Evolutionary conservation across 768 basidiomycete species (phyloP).

Genomic region (Kwoniella sp.): DNA sequence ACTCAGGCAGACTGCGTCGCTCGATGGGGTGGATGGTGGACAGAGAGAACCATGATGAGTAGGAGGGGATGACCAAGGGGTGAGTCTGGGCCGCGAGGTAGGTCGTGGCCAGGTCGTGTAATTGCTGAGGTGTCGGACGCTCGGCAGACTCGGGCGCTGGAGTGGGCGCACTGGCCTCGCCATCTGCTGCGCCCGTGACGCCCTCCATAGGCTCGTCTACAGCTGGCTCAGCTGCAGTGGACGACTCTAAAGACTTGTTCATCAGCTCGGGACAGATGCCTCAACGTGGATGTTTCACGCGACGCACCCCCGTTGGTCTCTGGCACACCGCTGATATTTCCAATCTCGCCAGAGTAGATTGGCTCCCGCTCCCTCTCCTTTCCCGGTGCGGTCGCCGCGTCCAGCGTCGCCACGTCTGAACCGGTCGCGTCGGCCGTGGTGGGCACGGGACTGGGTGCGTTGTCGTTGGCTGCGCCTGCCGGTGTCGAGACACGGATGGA

Average conservation of each 20-base stretch:
- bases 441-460: not conserved
- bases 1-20: constrained; percentile 86
- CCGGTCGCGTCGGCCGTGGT: constrained; percentile 12
- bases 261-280: not conserved
- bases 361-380: constrained; percentile 87
- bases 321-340: constrained; percentile 57
- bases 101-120: constrained; percentile 54
- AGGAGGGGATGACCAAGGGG: constrained; percentile 93
- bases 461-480: constrained; percentile 6
- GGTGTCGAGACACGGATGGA: constrained; percentile 35
- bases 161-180: constrained; percentile 14
- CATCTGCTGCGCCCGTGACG: constrained; percentile 49
- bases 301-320: constrained; percentile 26
- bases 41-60: constrained; percentile 98
- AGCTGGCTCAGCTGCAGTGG: not conserved
- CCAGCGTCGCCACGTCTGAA: constrained; percentile 49
- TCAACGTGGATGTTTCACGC: too few relatives aligned
- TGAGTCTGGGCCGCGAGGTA: constrained; percentile 97
- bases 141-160: constrained; percentile 60
- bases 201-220: constrained; percentile 14
- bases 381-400: constrained; percentile 72
- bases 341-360: constrained; percentile 70
- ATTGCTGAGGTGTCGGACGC: constrained; percentile 67
- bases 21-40: constrained; percentile 88
- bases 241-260: constrained; percentile 9